Evolutionary conservation across 2,329 filamentous ascomycete genomes (phyloP), one percentile per base, ranked within the genome.

Genomic region (Aspergillus thermomutatus): DNA sequence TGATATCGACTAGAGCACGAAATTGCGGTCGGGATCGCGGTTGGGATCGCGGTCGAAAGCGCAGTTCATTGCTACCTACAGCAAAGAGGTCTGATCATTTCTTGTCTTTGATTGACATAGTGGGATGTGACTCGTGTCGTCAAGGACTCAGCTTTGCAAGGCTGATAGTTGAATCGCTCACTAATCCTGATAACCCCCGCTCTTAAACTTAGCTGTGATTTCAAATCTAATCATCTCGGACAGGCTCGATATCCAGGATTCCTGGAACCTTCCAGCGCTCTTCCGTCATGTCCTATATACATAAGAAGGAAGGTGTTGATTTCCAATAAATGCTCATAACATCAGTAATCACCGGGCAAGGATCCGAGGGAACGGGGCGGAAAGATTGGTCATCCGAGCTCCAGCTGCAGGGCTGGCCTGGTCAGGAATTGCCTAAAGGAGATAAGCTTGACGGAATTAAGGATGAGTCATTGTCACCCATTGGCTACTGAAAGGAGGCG

Each of bases 341-440:
- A 40, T 45, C n/a, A 43, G 7, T 4, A 43, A 43, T 43, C 40
- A 45, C n/a, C n/a, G n/a, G n/a, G n/a, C n/a, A 23, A 23, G n/a
- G 21, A 19, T 26, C 55, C 50, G 55, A 60, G 50, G 50, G 53
- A 58, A 54, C 58, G 58, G 58, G 45, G 56, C 59, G 62, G 59
- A 62, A 60, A 56, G 57, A 61, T 61, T 57, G 59, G 62, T 62
- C 60, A 63, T 61, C 59, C 60, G 62, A 56, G 28, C n/a, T 28
- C 50, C 51, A 26, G 25, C 11, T 45, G 25, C 26, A 34, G 27
- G 37, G 49, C 49, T 57, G 52, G 34, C 26, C 50, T 53, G 31
- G 41, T 19, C 28, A 51, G 52, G 51, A 46, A 50, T 59, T 52
- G 50, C 55, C 54, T n/a, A 26, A 40, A 43, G 8, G 11, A 49